These are phyloP conservation scores for Fagopyrum homotropicum DNA, from an alignment of 148 eudicot genomes.

Conservation along the genomic window DNA sequence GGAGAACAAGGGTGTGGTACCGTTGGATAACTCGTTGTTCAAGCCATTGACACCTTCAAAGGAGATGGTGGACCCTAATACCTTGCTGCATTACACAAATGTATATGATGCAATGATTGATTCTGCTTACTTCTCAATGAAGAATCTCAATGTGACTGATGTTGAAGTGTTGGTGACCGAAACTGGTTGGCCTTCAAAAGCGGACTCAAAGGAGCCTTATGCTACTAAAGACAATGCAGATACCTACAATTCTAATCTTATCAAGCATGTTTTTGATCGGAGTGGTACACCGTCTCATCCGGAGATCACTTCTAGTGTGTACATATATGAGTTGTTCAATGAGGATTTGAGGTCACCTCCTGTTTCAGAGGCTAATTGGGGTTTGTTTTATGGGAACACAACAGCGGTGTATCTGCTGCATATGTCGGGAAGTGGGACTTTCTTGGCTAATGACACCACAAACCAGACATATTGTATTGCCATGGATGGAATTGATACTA, in stretches of 20 bases:
- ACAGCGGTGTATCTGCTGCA: conserved; percentile 67
- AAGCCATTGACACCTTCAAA: conserved; percentile 89
- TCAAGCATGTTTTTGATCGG: conserved; percentile 59
- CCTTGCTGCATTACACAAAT: conserved; percentile 84
- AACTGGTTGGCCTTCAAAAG: conserved; percentile 95
- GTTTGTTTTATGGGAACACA: conserved; percentile 70
- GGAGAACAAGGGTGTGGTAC: conserved; percentile 94
- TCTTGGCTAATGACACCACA: conserved; percentile 83
- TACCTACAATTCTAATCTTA: conserved; percentile 77
- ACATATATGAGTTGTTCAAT: conserved; percentile 78
- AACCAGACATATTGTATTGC: conserved; percentile 79
- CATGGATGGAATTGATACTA: conserved; percentile 52
- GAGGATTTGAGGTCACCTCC: conserved; percentile 91
- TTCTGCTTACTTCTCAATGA: conserved; percentile 76
- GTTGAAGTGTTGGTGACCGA: conserved; percentile 73
- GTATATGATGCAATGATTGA: conserved; percentile 93
- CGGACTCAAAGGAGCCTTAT: conserved; percentile 82
- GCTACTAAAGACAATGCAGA: conserved; percentile 74
- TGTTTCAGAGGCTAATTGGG: conserved; percentile 90
- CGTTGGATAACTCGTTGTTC: conserved; percentile 71
- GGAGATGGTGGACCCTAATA: conserved; percentile 95
- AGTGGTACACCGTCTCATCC: conserved; percentile 80
- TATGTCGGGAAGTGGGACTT: conserved; percentile 73
- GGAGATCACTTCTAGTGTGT: conserved; percentile 62
- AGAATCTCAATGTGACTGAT: conserved; percentile 68